Base-by-base conservation (phyloP, 257 asterid species). In the Solanum tarapatanum region DNA sequence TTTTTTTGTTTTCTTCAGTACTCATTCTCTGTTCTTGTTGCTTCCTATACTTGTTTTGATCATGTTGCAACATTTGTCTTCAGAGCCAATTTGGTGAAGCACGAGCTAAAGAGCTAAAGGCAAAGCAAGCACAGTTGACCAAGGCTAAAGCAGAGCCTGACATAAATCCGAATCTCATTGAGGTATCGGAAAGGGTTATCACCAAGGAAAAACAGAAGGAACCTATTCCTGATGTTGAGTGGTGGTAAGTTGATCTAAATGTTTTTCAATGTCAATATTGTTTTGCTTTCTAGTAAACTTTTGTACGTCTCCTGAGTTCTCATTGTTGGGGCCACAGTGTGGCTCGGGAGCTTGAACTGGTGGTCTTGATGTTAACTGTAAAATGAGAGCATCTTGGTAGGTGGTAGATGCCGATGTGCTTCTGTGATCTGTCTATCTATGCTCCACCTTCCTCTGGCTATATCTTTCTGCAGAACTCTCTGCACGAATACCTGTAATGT, bases 21-120 rank as follows among this genome's bases (percentile, higher is more conserved):
- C 69, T 23, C 66, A 75, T 28, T 70, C 76, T 87, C 33, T 84
- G 55, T 84, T 35, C 23, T 64, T 84, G 88, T 74, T 36, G 72
- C n/a, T 74, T 74, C 82, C 37, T 82, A 62, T 75, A 36, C 75
- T 58, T 86, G 48, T 60, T 77, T 36, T 90, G 73, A 86, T 86
- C 45, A 21, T 74, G 82, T 83, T 73, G 73, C 87, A 87, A 85
- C 72, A 66, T 85, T 84, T 87, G 62, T 62, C 87, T 89, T 74
- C 87, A 97, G 99, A 89, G 97, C 86, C 98, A 93, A 90, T 96
- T 97, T 91, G 99, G 99, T 87, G 99, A 97, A 92, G 98, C 98
- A 88, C 95, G 97, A 89, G 94, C 97, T 16, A 97, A 95, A 89
- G 99, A 97, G 92, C 93, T 97, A 36, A 97, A 93, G 93, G 93